phyloP scores from a whole-genome alignment of 2,329 filamentous ascomycete genomes.

The Aspergillus arachidicola region DNA sequence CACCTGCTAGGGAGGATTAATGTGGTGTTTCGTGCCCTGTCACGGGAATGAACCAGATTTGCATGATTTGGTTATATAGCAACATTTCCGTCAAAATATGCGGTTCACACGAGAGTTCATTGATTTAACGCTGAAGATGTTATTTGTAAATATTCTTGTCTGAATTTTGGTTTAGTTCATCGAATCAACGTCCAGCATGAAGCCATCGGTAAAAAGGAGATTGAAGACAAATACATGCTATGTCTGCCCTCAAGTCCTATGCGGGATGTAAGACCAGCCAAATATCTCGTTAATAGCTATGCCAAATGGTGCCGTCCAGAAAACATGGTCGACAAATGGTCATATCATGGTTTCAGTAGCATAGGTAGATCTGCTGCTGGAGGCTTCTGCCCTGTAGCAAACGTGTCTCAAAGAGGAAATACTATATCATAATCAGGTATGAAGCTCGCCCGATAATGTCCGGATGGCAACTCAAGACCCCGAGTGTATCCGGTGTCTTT shows the following conservation, averaged over 20 bases:
- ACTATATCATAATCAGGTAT: neutral
- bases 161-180: neutral
- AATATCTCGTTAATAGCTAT: neutral
- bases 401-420: neutral
- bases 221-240: neutral
- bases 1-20: neutral
- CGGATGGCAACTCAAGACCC: neutral
- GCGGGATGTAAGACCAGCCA: neutral
- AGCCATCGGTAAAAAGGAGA: neutral
- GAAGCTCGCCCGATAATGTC: neutral
- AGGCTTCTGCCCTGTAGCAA: neutral
- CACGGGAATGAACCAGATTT: neutral
- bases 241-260: neutral
- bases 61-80: neutral
- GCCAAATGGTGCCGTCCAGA: neutral
- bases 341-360: rapidly evolving
- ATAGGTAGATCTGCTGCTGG: neutral
- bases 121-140: neutral
- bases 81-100: neutral
- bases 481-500: neutral
- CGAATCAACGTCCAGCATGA: neutral
- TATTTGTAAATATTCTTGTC: neutral
- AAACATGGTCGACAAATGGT: neutral
- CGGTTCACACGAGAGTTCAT: neutral
- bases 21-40: neutral